Evolutionary conservation across 2,329 filamentous ascomycete species (phyloP), one percentile per base, ranked within the genome.

Genomic region (Colletotrichum destructivum): DNA sequence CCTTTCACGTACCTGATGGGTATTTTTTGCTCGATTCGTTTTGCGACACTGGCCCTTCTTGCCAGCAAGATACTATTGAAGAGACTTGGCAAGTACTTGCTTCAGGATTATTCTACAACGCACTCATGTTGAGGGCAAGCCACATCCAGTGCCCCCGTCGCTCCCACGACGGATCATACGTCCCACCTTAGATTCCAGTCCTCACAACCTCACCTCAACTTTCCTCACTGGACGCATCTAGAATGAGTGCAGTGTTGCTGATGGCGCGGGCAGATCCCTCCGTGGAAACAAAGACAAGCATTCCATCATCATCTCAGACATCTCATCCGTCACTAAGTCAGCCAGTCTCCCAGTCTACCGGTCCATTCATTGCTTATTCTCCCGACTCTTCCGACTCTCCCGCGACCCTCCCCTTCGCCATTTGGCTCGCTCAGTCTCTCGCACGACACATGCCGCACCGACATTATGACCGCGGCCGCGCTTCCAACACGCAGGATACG

Each of bases 61-160:
- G 68, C 56, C 52, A 51, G 64, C 62, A 52, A 68, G 68, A 38
- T 35, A n/a, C 64, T n/a, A 15, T 26, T 3, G 11, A 23, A 40
- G 66, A 23, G 35, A 68, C 64, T 68, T 71, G 52, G 57, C 69
- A 71, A 57, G 8, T 71, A 68, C 64, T 49, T 66, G 23, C 26
- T 21, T 38, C 16, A 38, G 40, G 40, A 62, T 49, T 7, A 46
- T 6, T 46, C 44, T 23, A 47, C 44, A 61, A 40, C 66, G 62
- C 67, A 70, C 62, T 66, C 60, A 62, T 62, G 66, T 70, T 47
- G 67, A 51, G 65, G 59, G 49, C 63, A 60, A 66, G 54, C 67
- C 67, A 47, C 63, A 42, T 62, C 40, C 63, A 67, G 56, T 55
- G 57, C 66, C 52, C 8, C 66, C 61, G 61, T 65, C 59, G 44